Evolutionary conservation across 2,329 filamentous ascomycete genomes (phyloP), one percentile per base, ranked within the genome.

Genomic region (Arthrobotrys pseudoclavata): DNA sequence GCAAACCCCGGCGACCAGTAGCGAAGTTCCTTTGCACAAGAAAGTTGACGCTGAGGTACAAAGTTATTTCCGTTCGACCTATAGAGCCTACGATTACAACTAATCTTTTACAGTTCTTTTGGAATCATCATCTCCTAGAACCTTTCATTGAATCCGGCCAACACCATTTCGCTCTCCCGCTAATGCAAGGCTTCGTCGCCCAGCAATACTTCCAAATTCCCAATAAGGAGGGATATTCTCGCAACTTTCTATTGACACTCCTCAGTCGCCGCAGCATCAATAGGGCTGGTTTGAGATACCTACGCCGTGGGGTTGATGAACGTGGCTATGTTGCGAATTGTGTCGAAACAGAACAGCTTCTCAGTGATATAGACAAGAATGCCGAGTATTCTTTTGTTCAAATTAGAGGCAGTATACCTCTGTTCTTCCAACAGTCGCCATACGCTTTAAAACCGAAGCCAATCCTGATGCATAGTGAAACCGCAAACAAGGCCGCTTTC

Each of bases 111-210:
- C 77, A 89, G 82, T 98, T 91, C 84, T 98, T 97, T 83, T 99
- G 96, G 95, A 99, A 99, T 82, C 87, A 87, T 26, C 87, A 93
- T 82, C 87, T 97, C 13, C 85, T 92, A 26, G 84, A 87, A 29
- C 90, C 92, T 0, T 94, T 99, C 78, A 88, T 93, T 57, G 88
- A 92, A 18, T 87, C 88, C n/a, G 90, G 91, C 0, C 89, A 92
- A 22, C 89, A 93, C 80, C 85, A 86, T 0, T 87, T 97, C 67
- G 87, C 91, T 0, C 84, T 98, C 22, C 96, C 96, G 1, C 81
- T 99, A 2, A 92, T 99, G 84, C 96, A 98, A 84, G 96, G 96
- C 0, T 99, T 98, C 81, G 89, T 99, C 20, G 95, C 95, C 0
- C 96, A 79, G 75, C 74, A 83, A 80, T 79, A 84, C 76, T 50